Conservation (phyloP, 192 early-diverging fungal species). For the Thoreauomyces humboldtii region DNA sequence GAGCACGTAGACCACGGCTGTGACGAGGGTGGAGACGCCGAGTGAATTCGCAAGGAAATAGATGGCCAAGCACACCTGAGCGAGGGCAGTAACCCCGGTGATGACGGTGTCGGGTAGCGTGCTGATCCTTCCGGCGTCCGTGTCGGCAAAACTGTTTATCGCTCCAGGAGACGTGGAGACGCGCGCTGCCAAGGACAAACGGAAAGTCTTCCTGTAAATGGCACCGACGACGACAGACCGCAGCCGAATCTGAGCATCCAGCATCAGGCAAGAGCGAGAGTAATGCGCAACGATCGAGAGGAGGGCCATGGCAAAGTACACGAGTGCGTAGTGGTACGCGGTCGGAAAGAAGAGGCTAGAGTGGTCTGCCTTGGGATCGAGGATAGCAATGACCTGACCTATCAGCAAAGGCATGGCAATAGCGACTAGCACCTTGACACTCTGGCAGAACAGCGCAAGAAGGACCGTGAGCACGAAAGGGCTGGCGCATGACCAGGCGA, state of each 20-base stretch:
- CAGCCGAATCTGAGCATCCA: background rate
- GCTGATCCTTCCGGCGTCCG: background rate
- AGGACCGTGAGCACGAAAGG: background rate
- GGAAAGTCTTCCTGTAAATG: constrained; percentile 34
- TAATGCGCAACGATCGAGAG: background rate
- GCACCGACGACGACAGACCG: constrained; percentile 15
- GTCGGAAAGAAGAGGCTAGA: background rate
- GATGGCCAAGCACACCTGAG: background rate
- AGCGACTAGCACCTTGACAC: background rate
- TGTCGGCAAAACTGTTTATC: constrained; percentile 4
- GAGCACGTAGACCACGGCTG: background rate
- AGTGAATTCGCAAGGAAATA: background rate
- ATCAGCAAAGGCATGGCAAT: background rate
- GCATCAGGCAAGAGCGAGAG: background rate
- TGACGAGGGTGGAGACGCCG: background rate
- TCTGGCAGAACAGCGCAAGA: background rate
- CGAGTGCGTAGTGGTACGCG: background rate
- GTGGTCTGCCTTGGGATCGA: constrained; percentile 4
- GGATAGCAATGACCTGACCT: background rate
- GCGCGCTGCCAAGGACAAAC: constrained; percentile 20
- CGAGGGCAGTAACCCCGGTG: background rate
- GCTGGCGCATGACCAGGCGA: background rate
- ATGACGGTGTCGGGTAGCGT: background rate
- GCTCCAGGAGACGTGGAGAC: background rate
- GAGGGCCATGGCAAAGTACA: background rate